Base-by-base conservation (phyloP, 441 rosid species). In the Erodium trifolium region DNA sequence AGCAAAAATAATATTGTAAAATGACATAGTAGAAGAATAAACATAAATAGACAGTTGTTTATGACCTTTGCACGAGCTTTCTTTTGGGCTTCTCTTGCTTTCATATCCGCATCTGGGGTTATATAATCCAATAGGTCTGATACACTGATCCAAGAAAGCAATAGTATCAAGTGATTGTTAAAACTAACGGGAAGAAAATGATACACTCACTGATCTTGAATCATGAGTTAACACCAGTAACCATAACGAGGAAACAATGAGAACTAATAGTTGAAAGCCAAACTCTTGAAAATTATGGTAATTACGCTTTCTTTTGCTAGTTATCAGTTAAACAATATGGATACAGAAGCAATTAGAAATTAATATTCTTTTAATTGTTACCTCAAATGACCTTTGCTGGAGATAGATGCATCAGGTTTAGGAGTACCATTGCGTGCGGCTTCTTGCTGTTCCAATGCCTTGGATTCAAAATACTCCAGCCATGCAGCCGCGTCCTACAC, bases 371-470 rank as follows among this genome's bases (percentile, higher is more conserved):
- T 27, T 4, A 16, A 68, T 31, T 39, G 66, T 57, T 80, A 88
- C 94, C 94, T 88, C 78, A 86, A 77, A 80, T 88, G 94, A 70
- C 94, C 94, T 84, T 86, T 88, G 82, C 94, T 88, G 69, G 94
- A 86, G 77, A 88, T 88, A 47, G 94, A 88, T 75, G 94, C 88
- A 75, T 88, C 94, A 65, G 89, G 94, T 71, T 85, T 88, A 51
- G 94, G 94, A 62, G 94, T 86, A 70, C 94, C 94, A 71, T 85
- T 86, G 49, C 94, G 89, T 67, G 94, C 91, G 71, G 94, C 94
- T 83, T 88, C 94, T 78, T 88, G 91, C 78, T 88, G 94, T 81
- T 88, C 94, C 75, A 85, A 75, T 72, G 91, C 87, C 82, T 86
- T 88, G 69, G 91, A 88, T 82, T 88, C 94, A 18, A 88, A 86